Evolutionary conservation across 2,329 filamentous ascomycete genomes (phyloP), one percentile per base, ranked within the genome.

Genomic region (Phaeosphaeriaceae sp.): DNA sequence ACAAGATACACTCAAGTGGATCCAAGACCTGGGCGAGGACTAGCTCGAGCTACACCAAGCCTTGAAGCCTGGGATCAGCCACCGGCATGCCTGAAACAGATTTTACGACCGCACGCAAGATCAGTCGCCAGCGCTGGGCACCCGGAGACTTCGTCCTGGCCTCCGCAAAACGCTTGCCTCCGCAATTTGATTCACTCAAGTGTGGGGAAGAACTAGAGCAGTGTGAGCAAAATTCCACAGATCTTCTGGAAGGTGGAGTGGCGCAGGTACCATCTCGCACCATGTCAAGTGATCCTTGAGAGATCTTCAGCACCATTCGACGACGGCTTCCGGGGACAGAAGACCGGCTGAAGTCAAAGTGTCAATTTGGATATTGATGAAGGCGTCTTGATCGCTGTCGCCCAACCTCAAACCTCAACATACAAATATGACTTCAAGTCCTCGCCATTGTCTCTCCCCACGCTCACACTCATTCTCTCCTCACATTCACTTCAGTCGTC

Each of bases 351-450:
- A 58, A 60, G 51, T 53, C 57, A 24, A 57, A 50, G 53, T 54
- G 53, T 52, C 51, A 62, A 62, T 64, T 52, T 62, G 48, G 25
- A 55, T 44, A 62, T 64, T 64, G 61, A 62, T 64, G 61, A 66
- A 64, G 46, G 53, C 22, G 22, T 52, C 54, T 55, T 50, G 57
- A 48, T 49, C 48, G 42, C 27, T 22, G 53, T 53, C 41, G 25
- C 31, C 53, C 41, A 27, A 25, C 47, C 57, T 57, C n/a, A 20
- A 51, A 31, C 27, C 45, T 19, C 19, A 49, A 40, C 31, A 50
- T 66, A 64, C 60, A 66, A 65, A 66, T 66, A 65, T 53, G 57
- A 13, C 51, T 53, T 53, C 42, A 10, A 21, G 9, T 45, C 50
- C 48, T 7, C 33, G 45, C 0, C 21, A 33, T 1, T 52, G 20